Conservation (phyloP, 768 basidiomycete species). For the Boletus barrowsii region DNA sequence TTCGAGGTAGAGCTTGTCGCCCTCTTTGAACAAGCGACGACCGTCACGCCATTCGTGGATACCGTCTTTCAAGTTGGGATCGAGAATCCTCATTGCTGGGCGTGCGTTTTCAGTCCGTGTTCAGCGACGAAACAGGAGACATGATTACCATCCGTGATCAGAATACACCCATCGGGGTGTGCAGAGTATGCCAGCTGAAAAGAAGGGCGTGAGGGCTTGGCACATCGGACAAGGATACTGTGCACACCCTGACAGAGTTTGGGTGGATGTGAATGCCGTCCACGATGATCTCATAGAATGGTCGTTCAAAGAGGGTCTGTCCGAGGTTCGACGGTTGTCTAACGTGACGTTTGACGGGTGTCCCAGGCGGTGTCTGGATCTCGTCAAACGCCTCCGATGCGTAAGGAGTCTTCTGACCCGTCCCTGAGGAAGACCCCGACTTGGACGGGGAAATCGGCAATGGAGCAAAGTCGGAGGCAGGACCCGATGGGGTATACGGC, state of each 20-base stretch:
- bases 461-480: conserved; percentile 32
- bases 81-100: conserved; percentile 80
- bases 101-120: conserved; percentile 3
- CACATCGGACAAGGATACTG: background rate
- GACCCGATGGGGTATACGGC: conserved; percentile 50
- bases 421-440: conserved; percentile 3
- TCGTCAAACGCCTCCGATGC: conserved; percentile 65
- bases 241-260: conserved; percentile 76
- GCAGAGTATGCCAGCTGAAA: conserved; percentile 76
- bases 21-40: conserved; percentile 75
- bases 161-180: conserved; percentile 80
- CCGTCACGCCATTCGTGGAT: conserved; percentile 87
- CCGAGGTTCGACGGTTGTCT: conserved; percentile 38
- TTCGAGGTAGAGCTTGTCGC: conserved; percentile 75
- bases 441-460: conserved; percentile 17
- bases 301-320: conserved; percentile 53
- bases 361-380: conserved; percentile 52
- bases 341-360: conserved; percentile 35
- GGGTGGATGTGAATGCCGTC: conserved; percentile 92
- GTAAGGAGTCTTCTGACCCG: conserved; percentile 20
- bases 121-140: conserved; percentile 8
- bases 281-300: conserved; percentile 87
- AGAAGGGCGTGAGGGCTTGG: background rate
- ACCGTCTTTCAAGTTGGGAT: conserved; percentile 81
- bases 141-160: conserved; percentile 80